A percentile compares a stretch with the other conserved stretches of the same genome.
Evolutionary conservation across 1,139 yeast genomes (phyloP).

Genomic region (Lodderomyces theae): DNA sequence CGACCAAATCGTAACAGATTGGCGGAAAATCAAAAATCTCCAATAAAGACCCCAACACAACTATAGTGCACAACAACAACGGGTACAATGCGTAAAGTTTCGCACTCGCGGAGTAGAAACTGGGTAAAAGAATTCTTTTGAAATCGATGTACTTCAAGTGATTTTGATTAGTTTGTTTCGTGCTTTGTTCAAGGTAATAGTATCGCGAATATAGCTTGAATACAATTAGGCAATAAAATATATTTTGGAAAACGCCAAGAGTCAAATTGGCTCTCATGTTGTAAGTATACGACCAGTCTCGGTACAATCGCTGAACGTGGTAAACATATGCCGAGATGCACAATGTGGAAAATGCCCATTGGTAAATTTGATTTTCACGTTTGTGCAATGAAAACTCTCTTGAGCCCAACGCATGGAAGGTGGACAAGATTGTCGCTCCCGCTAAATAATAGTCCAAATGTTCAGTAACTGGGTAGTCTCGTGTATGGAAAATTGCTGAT

Average conservation of each 20-base stretch:
- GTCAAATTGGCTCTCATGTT: slow-evolving; percentile 89
- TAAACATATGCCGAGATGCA: slow-evolving; percentile 52
- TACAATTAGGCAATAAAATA: slow-evolving; percentile 33
- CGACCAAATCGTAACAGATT: slow-evolving; percentile 56
- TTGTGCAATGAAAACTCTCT: slow-evolving; percentile 58
- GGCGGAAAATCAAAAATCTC: slow-evolving; percentile 92
- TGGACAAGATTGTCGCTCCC: slow-evolving; percentile 78
- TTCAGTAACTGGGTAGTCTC: slow-evolving; percentile 80
- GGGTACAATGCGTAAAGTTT: slow-evolving; percentile 45
- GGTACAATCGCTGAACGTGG: slow-evolving; percentile 66
- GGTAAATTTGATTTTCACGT: slow-evolving; percentile 25
- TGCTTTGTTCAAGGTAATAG: slow-evolving; percentile 24
- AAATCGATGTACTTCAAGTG: slow-evolving; percentile 30
- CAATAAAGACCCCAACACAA: slow-evolving; percentile 74
- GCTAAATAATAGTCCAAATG: slow-evolving; percentile 90
- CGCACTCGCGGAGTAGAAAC: slow-evolving; percentile 37
- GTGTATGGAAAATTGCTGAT: slow-evolving; percentile 81
- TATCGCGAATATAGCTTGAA: slow-evolving; percentile 34
- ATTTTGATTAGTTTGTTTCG: slow-evolving; percentile 10
- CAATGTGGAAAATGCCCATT: slow-evolving; percentile 33
- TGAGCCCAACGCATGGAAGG: slow-evolving; percentile 65
- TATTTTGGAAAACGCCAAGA: slow-evolving; percentile 74
- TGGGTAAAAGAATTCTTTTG: slow-evolving; percentile 25
- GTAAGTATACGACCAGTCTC: slow-evolving; percentile 87
- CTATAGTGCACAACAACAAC: slow-evolving; percentile 43